These are phyloP conservation scores for Xylaria sp. DNA, from an alignment of 495 filamentous ascomycete species.

Conservation along the genomic window DNA sequence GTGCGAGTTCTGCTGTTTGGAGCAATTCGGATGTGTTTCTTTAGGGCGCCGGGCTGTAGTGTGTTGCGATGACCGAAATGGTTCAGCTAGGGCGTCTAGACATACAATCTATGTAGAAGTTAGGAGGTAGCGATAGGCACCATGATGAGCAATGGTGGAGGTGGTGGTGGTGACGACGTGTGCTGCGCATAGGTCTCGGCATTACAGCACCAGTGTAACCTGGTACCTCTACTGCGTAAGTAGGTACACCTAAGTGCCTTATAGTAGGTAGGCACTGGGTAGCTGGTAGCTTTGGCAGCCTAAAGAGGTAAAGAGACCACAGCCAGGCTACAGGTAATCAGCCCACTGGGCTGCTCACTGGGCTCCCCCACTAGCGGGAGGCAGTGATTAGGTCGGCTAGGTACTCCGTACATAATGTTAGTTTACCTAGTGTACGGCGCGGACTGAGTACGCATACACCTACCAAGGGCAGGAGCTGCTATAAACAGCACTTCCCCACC, in stretches of 20 bases:
- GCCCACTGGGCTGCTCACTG: neutral
- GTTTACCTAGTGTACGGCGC: too few relatives aligned
- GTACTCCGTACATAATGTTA: too few relatives aligned
- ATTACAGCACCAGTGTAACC: conserved; percentile 16
- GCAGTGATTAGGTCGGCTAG: neutral
- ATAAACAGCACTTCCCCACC: conserved; percentile 13
- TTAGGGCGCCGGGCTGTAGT: neutral
- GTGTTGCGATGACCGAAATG: neutral
- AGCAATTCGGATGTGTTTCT: neutral
- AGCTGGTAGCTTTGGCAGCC: neutral
- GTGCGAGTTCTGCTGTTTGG: neutral
- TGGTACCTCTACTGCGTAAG: neutral
- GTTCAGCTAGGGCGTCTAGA: neutral
- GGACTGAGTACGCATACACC: too few relatives aligned
- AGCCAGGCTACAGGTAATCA: neutral
- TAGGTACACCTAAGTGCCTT: neutral
- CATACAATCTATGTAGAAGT: neutral
- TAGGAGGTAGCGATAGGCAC: neutral
- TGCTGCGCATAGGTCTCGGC: conserved; percentile 16
- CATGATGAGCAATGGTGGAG: conserved; percentile 17
- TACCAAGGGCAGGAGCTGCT: too few relatives aligned
- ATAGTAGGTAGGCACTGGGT: too few relatives aligned
- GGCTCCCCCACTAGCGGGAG: conserved; percentile 1
- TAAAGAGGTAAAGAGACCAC: neutral
- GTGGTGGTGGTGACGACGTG: conserved; percentile 20